Percentiles rank a stretch among this genome's conserved stretches.
Conservation (phyloP, 148 eudicot species). For the Rhododendron mucronatum region DNA sequence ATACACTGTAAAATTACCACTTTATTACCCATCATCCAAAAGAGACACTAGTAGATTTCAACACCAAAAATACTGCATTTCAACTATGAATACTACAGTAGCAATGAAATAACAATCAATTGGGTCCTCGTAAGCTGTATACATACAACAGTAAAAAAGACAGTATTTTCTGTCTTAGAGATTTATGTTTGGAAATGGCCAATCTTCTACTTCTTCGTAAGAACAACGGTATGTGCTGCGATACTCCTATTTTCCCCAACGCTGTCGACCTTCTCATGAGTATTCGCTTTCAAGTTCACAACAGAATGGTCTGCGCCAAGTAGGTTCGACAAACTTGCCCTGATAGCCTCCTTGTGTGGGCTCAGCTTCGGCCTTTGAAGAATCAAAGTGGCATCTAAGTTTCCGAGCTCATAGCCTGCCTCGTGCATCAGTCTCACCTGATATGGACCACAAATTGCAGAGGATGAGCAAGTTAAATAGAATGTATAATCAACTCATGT, state of each 20-base stretch:
- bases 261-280: slow-evolving; percentile 95
- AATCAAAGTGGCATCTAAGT: slow-evolving; percentile 88
- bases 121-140: not conserved
- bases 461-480: not conserved
- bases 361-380: slow-evolving; percentile 88
- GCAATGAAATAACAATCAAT: not conserved
- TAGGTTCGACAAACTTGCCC: slow-evolving; percentile 61
- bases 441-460: slow-evolving; percentile 3
- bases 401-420: slow-evolving; percentile 96
- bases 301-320: slow-evolving; percentile 84
- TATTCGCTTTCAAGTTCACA: slow-evolving; percentile 89
- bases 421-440: slow-evolving; percentile 93
- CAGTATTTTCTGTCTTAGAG: not conserved
- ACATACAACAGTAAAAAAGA: not conserved
- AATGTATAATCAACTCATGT: not conserved
- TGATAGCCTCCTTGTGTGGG: slow-evolving; percentile 82
- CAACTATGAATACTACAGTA: not conserved
- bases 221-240: slow-evolving; percentile 92
- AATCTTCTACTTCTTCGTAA: slow-evolving; percentile 58
- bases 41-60: not conserved
- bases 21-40: not conserved
- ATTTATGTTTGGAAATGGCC: not conserved
- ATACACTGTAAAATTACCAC: not conserved
- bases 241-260: slow-evolving; percentile 96
- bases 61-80: not conserved